Evolutionary conservation across 495 filamentous ascomycete species (phyloP).

Genomic region (Penicillium coprophilum): DNA sequence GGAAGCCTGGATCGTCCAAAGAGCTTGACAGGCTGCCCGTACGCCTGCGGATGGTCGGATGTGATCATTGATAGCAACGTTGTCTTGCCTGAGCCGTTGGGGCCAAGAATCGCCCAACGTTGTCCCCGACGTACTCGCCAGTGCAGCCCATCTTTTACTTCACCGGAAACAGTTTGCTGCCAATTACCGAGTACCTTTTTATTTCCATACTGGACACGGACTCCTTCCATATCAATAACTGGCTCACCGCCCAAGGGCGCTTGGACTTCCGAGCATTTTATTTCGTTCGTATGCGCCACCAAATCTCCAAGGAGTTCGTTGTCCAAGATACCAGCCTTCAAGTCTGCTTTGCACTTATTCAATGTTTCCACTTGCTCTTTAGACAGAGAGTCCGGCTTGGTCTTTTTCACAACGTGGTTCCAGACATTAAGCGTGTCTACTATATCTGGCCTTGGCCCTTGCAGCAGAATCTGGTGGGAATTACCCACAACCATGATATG

Average conservation of each 20-base stretch:
- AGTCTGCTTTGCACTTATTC: constrained; percentile 9
- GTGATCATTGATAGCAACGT: constrained; percentile 89
- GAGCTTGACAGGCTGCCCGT: constrained; percentile 79
- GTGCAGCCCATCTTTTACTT: constrained; percentile 59
- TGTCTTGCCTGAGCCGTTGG: constrained; percentile 83
- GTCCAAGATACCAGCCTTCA: constrained; percentile 33
- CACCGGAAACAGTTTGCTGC: constrained; percentile 54
- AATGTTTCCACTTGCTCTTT: constrained; percentile 12
- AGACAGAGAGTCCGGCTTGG: not conserved
- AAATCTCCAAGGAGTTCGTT: constrained; percentile 35
- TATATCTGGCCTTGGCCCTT: constrained; percentile 26
- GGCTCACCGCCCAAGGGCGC: constrained; percentile 50
- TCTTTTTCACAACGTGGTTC: constrained; percentile 13
- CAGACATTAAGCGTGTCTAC: constrained; percentile 29
- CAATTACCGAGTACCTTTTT: constrained; percentile 77
- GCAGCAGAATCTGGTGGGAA: constrained; percentile 53
- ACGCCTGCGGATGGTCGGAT: constrained; percentile 93
- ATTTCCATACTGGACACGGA: constrained; percentile 74
- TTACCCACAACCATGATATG: constrained; percentile 70
- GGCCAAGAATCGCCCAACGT: constrained; percentile 87
- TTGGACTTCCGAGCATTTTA: not conserved
- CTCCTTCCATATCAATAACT: constrained; percentile 82
- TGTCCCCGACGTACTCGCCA: constrained; percentile 84
- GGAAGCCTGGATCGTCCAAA: constrained; percentile 83
- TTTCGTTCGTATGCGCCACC: not conserved